phyloP scores from a whole-genome alignment of 2,329 filamentous ascomycete species.

The Calonectria crousiana region DNA sequence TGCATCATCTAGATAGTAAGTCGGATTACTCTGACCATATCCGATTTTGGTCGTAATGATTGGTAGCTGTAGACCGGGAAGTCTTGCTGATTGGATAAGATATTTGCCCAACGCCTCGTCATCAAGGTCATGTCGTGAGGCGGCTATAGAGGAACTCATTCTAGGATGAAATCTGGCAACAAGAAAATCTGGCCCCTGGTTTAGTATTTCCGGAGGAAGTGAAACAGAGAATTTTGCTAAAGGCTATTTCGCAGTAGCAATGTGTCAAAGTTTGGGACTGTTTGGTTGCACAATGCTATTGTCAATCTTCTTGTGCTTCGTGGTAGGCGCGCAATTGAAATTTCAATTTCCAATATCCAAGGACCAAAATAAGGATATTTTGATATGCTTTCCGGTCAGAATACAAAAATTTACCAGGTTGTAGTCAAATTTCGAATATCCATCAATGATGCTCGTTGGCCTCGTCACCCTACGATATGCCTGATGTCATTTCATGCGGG shows the following conservation, averaged over 20 bases:
- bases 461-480: not conserved
- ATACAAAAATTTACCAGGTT: not conserved
- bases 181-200: not conserved
- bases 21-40: conserved; percentile 26
- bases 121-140: not conserved
- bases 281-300: not conserved
- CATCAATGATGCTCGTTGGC: not conserved
- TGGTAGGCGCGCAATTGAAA: not conserved
- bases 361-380: not conserved
- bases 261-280: not conserved
- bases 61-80: conserved; percentile 1
- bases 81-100: not conserved
- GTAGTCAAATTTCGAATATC: not conserved
- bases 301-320: no score
- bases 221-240: not conserved
- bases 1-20: conserved; percentile 25
- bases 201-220: not conserved
- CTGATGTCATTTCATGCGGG: not conserved
- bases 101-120: conserved; percentile 10
- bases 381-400: not conserved
- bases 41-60: conserved; percentile 16
- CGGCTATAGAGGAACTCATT: not conserved
- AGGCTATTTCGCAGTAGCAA: not conserved
- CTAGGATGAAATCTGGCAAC: not conserved
- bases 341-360: not conserved